Conservation (phyloP, 306 rosid species). For the Acmispon strigosus region DNA sequence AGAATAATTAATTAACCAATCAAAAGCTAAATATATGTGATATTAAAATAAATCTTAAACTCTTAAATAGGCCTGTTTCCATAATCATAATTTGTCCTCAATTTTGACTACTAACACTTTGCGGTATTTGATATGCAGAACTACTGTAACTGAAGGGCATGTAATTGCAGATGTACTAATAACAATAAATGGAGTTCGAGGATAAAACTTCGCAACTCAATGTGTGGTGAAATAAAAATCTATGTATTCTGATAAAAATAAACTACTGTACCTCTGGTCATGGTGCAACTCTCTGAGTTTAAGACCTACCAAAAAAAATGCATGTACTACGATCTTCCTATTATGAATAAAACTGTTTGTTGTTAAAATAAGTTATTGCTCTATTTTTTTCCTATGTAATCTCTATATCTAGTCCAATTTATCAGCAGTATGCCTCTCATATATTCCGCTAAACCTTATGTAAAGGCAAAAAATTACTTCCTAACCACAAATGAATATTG, state of each 20-base stretch:
- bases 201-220: neutral
- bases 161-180: neutral
- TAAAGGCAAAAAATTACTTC: too few relatives aligned
- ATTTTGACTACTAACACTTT: neutral
- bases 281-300: neutral
- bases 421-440: too few relatives aligned
- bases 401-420: too few relatives aligned
- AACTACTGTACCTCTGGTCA: neutral
- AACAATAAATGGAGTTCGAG: neutral
- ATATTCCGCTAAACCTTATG: too few relatives aligned
- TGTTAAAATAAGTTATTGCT: too few relatives aligned
- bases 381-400: too few relatives aligned
- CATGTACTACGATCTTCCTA: neutral
- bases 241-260: neutral
- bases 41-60: too few relatives aligned
- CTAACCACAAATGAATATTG: too few relatives aligned
- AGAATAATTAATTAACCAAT: too few relatives aligned
- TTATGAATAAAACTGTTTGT: neutral
- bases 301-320: neutral
- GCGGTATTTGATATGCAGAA: neutral
- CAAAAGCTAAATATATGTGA: too few relatives aligned
- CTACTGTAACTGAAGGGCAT: neutral
- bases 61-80: too few relatives aligned
- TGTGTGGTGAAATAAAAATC: neutral
- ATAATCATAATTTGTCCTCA: too few relatives aligned